Evolutionary conservation across 371 early-diverging fungal species (phyloP).

Genomic region (Fennellomyces sp.): DNA sequence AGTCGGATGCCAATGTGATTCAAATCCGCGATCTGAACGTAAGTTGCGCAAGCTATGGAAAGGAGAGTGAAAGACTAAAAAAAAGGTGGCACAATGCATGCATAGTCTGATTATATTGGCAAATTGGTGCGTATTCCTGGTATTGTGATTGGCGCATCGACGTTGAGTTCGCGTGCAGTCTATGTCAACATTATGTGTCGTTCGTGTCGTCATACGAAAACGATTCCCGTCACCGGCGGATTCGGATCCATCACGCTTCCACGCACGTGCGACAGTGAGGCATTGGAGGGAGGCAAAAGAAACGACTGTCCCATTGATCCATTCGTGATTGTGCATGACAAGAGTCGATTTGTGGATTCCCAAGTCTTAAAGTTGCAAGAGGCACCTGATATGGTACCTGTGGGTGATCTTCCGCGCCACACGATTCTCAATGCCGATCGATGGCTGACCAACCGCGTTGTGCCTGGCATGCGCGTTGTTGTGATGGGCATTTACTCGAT

Average conservation of each 20-base stretch:
- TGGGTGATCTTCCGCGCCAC: constrained; percentile 98
- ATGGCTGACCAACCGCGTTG: constrained; percentile 87
- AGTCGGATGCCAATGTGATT: constrained; percentile 82
- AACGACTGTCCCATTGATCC: constrained; percentile 93
- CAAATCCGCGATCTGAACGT: constrained; percentile 87
- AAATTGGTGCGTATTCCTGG: constrained; percentile 96
- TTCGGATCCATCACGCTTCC: constrained; percentile 85
- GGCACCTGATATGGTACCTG: constrained; percentile 97
- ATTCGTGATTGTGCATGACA: constrained; percentile 94
- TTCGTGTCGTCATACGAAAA: constrained; percentile 80
- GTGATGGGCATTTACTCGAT: constrained; percentile 98
- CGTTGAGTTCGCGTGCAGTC: constrained; percentile 89
- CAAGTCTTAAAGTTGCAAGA: constrained; percentile 99
- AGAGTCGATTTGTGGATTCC: constrained; percentile 95
- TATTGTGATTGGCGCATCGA: constrained; percentile 95
- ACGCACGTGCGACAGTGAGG: constrained; percentile 73
- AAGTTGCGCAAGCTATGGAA: constrained; percentile 6
- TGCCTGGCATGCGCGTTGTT: constrained; percentile 94
- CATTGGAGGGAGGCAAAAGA: neutral
- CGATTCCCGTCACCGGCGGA: constrained; percentile 85
- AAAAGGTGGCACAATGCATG: neutral
- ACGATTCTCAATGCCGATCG: constrained; percentile 90
- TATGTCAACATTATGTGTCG: constrained; percentile 87
- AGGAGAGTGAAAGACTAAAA: neutral
- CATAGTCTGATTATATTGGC: constrained; percentile 86